phyloP scores from a whole-genome alignment of 176 grass and related monocot genomes.

The Thinopyrum elongatum region DNA sequence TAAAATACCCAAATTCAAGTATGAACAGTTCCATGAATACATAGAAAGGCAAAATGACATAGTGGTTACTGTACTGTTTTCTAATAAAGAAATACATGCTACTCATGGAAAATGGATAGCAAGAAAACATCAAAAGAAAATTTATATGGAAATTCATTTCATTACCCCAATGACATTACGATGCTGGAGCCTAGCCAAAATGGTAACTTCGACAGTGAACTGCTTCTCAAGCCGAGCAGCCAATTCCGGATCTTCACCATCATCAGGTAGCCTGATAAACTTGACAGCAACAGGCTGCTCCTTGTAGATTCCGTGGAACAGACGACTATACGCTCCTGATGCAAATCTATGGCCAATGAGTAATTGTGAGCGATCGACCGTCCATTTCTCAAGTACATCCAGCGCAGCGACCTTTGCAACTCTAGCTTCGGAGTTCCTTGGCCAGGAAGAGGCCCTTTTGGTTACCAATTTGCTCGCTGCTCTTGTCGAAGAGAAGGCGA shows the following conservation, averaged over 20 bases:
- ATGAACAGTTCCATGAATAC: conserved; percentile 8
- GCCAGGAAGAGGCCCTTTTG: conserved; percentile 53
- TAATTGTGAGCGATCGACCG: conserved; percentile 63
- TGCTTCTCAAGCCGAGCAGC: conserved; percentile 75
- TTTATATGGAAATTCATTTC: neutral
- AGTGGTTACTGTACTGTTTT: neutral
- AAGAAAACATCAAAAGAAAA: neutral
- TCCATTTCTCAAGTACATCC: conserved; percentile 67
- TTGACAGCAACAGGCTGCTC: conserved; percentile 82
- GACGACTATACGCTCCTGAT: conserved; percentile 72
- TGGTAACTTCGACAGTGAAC: conserved; percentile 80
- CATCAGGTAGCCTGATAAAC: conserved; percentile 84
- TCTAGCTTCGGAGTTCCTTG: conserved; percentile 34
- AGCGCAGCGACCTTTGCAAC: conserved; percentile 51
- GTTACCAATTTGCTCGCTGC: conserved; percentile 13
- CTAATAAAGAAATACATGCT: neutral
- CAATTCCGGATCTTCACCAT: conserved; percentile 66
- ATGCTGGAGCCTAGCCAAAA: conserved; percentile 81
- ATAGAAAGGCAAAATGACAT: neutral
- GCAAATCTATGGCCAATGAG: conserved; percentile 80
- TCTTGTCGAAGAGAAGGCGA: conserved; percentile 31
- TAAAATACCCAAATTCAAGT: conserved; percentile 3
- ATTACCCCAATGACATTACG: conserved; percentile 86
- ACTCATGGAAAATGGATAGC: neutral
- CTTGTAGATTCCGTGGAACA: conserved; percentile 87